These are phyloP conservation scores for Boletus pseudopeckii DNA, from an alignment of 768 basidiomycete species.

Conservation along the genomic window DNA sequence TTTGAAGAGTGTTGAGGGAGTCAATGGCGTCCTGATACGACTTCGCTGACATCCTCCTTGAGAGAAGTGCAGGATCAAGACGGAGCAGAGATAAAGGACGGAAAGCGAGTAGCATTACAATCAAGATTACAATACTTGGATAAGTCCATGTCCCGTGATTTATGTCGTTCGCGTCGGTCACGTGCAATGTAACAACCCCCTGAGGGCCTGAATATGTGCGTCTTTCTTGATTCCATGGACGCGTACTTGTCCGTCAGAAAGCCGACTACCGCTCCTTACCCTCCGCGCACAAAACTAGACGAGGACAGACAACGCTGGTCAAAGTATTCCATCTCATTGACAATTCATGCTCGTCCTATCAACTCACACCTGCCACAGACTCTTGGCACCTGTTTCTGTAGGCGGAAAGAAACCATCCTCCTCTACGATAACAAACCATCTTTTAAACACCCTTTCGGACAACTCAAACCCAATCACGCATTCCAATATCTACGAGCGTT, in stretches of 20 bases:
- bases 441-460: conserved; percentile 60
- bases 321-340: conserved; percentile 6
- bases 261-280: conserved; percentile 8
- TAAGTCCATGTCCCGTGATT: background rate
- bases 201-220: conserved; percentile 4
- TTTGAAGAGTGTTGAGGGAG: conserved; percentile 76
- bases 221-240: conserved; percentile 19
- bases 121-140: background rate
- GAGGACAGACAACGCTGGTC: conserved; percentile 18
- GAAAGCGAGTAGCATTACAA: conserved; percentile 11
- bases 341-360: background rate
- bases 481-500: conserved; percentile 57
- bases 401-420: conserved; percentile 37
- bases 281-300: conserved; percentile 10
- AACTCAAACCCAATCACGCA: conserved; percentile 78
- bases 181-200: conserved; percentile 10
- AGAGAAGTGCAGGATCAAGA: conserved; percentile 1
- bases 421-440: conserved; percentile 50
- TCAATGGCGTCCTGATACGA: conserved; percentile 74
- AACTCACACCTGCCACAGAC: conserved; percentile 12
- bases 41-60: conserved; percentile 47
- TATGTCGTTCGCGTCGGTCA: conserved; percentile 1
- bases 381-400: conserved; percentile 30
- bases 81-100: conserved; percentile 7
- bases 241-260: conserved; percentile 26